Evolutionary conservation across 2,329 filamentous ascomycete genomes (phyloP).

Genomic region (Microcyclospora tardicrescens): DNA sequence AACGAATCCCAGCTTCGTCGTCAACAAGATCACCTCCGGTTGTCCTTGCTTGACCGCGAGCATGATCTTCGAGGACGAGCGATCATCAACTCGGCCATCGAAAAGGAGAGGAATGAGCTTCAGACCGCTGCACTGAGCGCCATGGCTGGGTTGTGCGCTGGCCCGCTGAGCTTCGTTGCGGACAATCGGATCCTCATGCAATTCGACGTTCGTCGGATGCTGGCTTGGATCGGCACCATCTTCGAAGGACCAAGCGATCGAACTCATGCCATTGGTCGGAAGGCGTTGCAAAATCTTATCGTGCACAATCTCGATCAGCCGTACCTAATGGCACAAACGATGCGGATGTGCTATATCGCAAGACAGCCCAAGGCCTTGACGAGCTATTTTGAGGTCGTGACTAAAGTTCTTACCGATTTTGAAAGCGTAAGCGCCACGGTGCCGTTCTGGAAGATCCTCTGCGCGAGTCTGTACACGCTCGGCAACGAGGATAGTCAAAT

Average conservation of each 20-base stretch:
- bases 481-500: conserved; percentile 86
- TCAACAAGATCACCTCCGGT: conserved; percentile 75
- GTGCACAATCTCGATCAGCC: conserved; percentile 79
- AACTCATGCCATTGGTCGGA: conserved; percentile 77
- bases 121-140: conserved; percentile 82
- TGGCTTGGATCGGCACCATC: conserved; percentile 90
- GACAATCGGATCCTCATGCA: conserved; percentile 78
- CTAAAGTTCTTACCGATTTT: conserved; percentile 69
- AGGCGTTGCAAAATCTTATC: conserved; percentile 80
- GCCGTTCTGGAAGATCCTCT: conserved; percentile 82
- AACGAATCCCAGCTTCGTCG: conserved; percentile 73
- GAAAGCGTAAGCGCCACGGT: conserved; percentile 62
- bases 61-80: conserved; percentile 58
- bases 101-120: conserved; percentile 91
- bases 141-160: conserved; percentile 82
- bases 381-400: conserved; percentile 90
- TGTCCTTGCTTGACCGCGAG: conserved; percentile 70
- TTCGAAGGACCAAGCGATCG: conserved; percentile 86
- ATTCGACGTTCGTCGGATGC: conserved; percentile 84
- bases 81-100: conserved; percentile 76
- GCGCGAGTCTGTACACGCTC: conserved; percentile 78
- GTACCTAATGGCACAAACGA: conserved; percentile 76
- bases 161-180: conserved; percentile 72
- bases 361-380: conserved; percentile 64
- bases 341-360: conserved; percentile 78